Base-by-base conservation (phyloP, 768 basidiomycete genomes). In the Pleurotus salmoneostramineus region DNA sequence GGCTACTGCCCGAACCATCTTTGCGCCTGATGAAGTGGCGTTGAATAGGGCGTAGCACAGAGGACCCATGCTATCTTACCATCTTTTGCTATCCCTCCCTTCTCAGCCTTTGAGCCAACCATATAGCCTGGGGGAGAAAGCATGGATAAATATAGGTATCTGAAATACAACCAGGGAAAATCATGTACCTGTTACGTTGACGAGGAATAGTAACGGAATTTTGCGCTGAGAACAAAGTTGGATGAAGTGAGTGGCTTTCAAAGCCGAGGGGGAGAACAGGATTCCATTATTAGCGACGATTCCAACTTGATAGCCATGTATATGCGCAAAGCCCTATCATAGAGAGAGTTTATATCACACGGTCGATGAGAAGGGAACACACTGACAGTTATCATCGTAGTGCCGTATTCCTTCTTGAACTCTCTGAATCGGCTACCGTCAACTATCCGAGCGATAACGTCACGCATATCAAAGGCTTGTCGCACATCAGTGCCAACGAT, bases 221-320 rank as follows among this genome's bases (percentile, higher is more conserved):
- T 81, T 81, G 6, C 95, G 82, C 68, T 98, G 95, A 0, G 93
- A 93, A 65, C 95, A 98, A 3, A 97, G 79, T 69, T 96, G 83
- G 60, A 98, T 95, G 69, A 98, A 98, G 64, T 98, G 95, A 3
- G 95, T 91, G 8, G 94, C 93, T 71, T 98, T 97, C 56, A 94
- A 73, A 1, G 95, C 95, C 0, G 93, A 94, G 2, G 93, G 91
- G 3, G 94, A 95, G 73, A 97, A 93, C 15, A 98, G 75, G 57
- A 98, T 95, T 61, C 95, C 95, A 65, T 95, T 95, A 73, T 98
- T 98, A 27, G 89, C 95, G 37, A 95, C 81, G 59, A 98, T 93
- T 3, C 95, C 95, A 43, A 96, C 93, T 57, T 88, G 82, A 66
- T 91, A 91, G 1, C 93, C 93, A 66, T 93, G 93, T 43, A 95